Evolutionary conservation across 108 stramenopile genomes (phyloP), one percentile per base, ranked within the genome.

Genomic region (Fragilariopsis cylindrus): DNA sequence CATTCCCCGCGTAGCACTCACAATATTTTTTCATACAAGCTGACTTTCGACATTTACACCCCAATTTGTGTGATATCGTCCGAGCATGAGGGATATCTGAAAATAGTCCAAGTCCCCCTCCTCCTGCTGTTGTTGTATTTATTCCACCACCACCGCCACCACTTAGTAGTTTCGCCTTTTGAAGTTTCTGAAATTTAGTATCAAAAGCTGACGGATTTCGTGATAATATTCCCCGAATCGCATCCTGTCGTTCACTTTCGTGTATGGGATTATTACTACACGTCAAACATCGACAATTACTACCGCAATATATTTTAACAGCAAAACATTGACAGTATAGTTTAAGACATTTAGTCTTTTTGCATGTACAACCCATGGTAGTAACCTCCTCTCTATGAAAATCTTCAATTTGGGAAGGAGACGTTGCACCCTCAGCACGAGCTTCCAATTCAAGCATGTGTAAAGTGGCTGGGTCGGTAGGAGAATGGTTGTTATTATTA

Each of bases 301-400:
- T 7, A 65, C 83, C 84, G 72, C 92, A 93, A 57, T 86, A 82
- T 48, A 77, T 75, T 68, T 92, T 84, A 56, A 81, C 76, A 15
- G 96, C 92, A 73, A 99, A 99, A 72, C 98, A 99, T 75, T 98
- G 96, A 80, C 98, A 99, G 81, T 99, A 99, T 40, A 98, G 81
- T 83, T 99, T 99, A 53, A 99, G 88, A 75, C 98, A 99, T 70
- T 89, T 85, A 12, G 96, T 96, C 80, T 96, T 95, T 77, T 97
- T 97, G 82, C 98, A 99, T 42, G 98, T 98, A 82, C 98, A 99
- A 56, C 88, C 75, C 72, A 84, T 82, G 21, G 73, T 75, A 4
- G 79, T 70, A 18, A 82, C 81, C 65, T 82, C 56, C 58, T 81
- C 81, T 18, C 74, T 69, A 48, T 77, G 84, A 18, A 43, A 74